phyloP scores from a whole-genome alignment of 2,329 filamentous ascomycete species.

The Penicillium vulpinum region DNA sequence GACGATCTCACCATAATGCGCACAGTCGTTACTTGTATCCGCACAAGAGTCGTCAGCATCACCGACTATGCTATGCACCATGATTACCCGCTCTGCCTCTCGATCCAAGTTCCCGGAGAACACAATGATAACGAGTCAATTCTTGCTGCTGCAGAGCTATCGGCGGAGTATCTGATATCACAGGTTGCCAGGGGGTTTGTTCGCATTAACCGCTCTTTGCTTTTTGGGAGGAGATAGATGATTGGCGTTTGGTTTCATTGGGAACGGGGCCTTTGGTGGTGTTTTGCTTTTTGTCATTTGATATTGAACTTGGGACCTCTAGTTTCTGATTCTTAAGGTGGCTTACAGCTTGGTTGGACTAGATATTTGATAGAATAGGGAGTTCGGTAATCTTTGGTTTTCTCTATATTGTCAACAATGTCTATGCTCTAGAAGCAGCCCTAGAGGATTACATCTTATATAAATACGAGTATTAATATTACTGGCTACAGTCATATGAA shows the following conservation, averaged over 20 bases:
- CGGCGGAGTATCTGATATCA: background rate
- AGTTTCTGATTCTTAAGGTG: background rate
- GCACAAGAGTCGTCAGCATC: constrained; percentile 1
- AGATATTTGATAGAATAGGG: background rate
- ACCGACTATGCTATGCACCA: constrained; percentile 3
- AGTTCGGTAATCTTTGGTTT: background rate
- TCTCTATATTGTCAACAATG: no score
- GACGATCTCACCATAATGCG: constrained; percentile 5
- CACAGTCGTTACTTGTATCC: constrained; percentile 6
- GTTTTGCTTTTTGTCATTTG: no score
- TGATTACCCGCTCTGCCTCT: background rate
- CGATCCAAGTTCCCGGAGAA: background rate
- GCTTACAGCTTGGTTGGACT: background rate
- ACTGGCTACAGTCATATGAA: background rate
- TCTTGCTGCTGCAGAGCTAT: constrained; percentile 2
- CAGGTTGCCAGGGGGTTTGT: background rate
- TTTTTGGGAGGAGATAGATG: background rate
- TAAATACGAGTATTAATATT: background rate
- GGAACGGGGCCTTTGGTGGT: no score
- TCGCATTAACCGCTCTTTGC: background rate
- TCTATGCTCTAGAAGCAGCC: background rate
- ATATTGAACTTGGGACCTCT: background rate
- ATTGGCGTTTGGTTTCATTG: no score
- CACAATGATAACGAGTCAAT: background rate
- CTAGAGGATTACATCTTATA: no score